Conservation (phyloP, 768 basidiomycete species). For the Obba rivulosa region DNA sequence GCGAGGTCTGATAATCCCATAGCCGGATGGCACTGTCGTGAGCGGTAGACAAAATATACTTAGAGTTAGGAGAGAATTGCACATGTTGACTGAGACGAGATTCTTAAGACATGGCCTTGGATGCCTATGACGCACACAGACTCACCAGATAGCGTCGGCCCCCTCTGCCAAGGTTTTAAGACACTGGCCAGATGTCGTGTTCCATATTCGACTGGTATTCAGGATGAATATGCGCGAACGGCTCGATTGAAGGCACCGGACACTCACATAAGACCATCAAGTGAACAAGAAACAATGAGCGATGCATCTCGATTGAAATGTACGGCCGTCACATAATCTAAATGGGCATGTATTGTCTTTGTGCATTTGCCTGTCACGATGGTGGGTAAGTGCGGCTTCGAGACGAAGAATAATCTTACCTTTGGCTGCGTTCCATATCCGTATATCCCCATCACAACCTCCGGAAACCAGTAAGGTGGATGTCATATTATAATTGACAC, state of each 20-base stretch:
- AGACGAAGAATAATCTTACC: constrained; percentile 38
- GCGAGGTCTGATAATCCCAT: constrained; percentile 92
- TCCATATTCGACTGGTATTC: constrained; percentile 84
- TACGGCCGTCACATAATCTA: constrained; percentile 93
- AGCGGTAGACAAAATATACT: constrained; percentile 90
- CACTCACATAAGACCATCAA: constrained; percentile 90
- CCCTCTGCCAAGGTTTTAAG: constrained; percentile 94
- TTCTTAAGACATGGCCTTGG: background rate
- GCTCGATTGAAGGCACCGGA: background rate
- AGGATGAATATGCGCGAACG: background rate
- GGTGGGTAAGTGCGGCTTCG: background rate
- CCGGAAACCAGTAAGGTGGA: constrained; percentile 90
- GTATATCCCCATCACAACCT: constrained; percentile 87
- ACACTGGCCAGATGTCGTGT: constrained; percentile 87
- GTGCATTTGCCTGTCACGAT: constrained; percentile 63
- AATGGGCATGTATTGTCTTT: constrained; percentile 85
- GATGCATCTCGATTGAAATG: constrained; percentile 91
- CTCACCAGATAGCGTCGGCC: constrained; percentile 75
- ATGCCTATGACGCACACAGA: constrained; percentile 1
- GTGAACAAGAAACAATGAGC: constrained; percentile 85
- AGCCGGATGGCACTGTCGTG: constrained; percentile 90
- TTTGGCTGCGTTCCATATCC: constrained; percentile 85
- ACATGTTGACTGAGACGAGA: constrained; percentile 65
- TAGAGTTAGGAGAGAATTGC: constrained; percentile 92
- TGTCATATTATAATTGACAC: constrained; percentile 84